Conservation (phyloP, 768 basidiomycete species). For the Lentinula sp. region DNA sequence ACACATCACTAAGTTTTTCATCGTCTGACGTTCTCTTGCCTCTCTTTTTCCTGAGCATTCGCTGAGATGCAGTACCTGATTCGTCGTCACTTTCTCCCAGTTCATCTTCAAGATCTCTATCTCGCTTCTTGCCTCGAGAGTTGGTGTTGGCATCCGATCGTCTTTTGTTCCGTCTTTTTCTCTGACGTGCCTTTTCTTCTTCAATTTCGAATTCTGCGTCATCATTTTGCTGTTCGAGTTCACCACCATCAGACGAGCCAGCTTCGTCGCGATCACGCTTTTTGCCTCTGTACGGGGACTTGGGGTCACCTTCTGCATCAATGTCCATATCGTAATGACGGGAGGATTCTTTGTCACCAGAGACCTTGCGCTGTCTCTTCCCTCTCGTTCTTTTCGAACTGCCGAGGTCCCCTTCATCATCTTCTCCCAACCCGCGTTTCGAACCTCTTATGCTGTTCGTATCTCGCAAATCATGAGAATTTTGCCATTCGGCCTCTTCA, state of each 20-base stretch:
- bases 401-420: slow-evolving; percentile 34
- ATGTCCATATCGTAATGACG: slow-evolving; percentile 25
- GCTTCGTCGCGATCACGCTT: slow-evolving; percentile 76
- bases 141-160: slow-evolving; percentile 34
- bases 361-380: slow-evolving; percentile 53
- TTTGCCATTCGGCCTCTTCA: slow-evolving; percentile 36
- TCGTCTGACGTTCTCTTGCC: slow-evolving; percentile 39
- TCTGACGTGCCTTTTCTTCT: slow-evolving; percentile 35
- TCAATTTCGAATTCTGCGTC: slow-evolving; percentile 30
- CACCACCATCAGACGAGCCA: slow-evolving; percentile 64
- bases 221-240: slow-evolving; percentile 38
- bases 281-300: slow-evolving; percentile 42
- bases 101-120: slow-evolving; percentile 47
- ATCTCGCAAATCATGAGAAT: not conserved
- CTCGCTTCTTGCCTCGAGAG: slow-evolving; percentile 60
- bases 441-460: slow-evolving; percentile 24
- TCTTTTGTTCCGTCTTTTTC: slow-evolving; percentile 48
- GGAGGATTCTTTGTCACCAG: slow-evolving; percentile 31
- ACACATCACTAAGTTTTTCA: slow-evolving; percentile 35
- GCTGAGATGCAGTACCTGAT: slow-evolving; percentile 17
- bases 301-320: slow-evolving; percentile 26
- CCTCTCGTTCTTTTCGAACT: slow-evolving; percentile 33
- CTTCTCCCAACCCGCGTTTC: slow-evolving; percentile 43
- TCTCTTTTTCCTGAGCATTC: slow-evolving; percentile 42
- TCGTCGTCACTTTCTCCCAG: slow-evolving; percentile 36